Base-by-base conservation (phyloP, 371 early-diverging fungal genomes). In the Rhizomucor miehei region DNA sequence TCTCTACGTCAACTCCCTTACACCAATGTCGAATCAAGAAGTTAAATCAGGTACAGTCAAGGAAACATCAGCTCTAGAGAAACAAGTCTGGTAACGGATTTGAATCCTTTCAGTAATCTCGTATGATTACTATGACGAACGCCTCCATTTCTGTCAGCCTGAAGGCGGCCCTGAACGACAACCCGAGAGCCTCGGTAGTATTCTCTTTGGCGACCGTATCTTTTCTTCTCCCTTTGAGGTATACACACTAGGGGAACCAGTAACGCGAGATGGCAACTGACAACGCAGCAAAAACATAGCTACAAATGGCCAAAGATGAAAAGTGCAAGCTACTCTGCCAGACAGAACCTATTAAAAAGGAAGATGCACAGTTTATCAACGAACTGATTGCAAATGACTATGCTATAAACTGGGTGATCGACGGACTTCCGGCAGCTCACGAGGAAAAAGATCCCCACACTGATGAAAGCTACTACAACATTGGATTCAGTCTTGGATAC, bases 191-290 rank as follows among this genome's bases (percentile, higher is more conserved):
- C 80, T 98, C 51, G 98, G 98, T 19, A 84, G 86, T 53, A 90
- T 95, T 40, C 73, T 98, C 37, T 94, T 94, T 82, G 98, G 98
- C n/a, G 97, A 98, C 62, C 87, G 98, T 39, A 90, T 98, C 59
- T 92, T 84, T 57, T 85, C 79, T 40, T 93, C 96, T 3, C 79
- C 82, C 8, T 94, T 91, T 62, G 69, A 91, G 77, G 89, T 91
- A 84, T 44, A 10, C 1, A 29, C 29, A 8, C 8, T 29, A 8
- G 8, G 5, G 29, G 29, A 8, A 29, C 3, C 8, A 29, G 29
- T 29, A 29, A 8, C 29, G 29, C 29, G 29, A 29, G 29, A 5
- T 29, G 29, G 8, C 29, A 29, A 29, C 29, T 29, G 29, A 29
- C 8, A 29, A 29, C 29, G 3, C 29, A 29, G 29, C 29, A 3